Percentiles rank a stretch among this genome's conserved stretches.
phyloP scores from a whole-genome alignment of 257 asterid genomes.

The Fraxinus americana region DNA sequence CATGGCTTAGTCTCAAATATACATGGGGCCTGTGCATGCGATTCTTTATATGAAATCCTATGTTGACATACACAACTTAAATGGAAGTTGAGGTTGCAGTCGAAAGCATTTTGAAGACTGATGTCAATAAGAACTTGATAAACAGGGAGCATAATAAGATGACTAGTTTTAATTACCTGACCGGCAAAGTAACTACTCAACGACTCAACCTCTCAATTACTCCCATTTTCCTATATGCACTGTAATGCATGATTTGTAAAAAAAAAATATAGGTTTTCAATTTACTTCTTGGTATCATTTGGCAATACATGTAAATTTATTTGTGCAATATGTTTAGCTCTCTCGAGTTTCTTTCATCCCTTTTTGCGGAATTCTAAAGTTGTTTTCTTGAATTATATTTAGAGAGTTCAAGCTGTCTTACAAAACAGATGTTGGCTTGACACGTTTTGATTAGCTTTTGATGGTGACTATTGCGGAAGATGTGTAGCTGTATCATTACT shows the following conservation, averaged over 20 bases:
- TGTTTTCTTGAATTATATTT: neutral
- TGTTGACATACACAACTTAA: neutral
- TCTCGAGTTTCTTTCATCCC: neutral
- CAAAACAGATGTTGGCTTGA: neutral
- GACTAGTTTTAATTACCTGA: neutral
- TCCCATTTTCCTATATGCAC: neutral
- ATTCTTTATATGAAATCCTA: neutral
- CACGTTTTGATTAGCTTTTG: neutral
- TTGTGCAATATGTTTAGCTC: neutral
- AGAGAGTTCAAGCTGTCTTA: neutral
- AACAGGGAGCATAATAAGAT: neutral
- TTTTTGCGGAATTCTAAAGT: neutral
- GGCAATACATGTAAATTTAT: neutral
- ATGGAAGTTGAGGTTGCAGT: neutral
- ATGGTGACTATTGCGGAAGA: neutral
- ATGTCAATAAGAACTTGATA: neutral
- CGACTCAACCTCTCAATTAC: neutral
- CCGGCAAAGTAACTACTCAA: neutral
- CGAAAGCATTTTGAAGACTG: neutral
- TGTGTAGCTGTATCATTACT: neutral
- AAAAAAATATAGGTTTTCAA: neutral
- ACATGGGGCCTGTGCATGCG: neutral
- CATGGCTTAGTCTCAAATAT: neutral
- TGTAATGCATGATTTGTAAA: neutral
- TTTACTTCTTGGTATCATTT: neutral